Conservation (phyloP, 2,329 filamentous ascomycete genomes). For the Xylariaceae sp. region DNA sequence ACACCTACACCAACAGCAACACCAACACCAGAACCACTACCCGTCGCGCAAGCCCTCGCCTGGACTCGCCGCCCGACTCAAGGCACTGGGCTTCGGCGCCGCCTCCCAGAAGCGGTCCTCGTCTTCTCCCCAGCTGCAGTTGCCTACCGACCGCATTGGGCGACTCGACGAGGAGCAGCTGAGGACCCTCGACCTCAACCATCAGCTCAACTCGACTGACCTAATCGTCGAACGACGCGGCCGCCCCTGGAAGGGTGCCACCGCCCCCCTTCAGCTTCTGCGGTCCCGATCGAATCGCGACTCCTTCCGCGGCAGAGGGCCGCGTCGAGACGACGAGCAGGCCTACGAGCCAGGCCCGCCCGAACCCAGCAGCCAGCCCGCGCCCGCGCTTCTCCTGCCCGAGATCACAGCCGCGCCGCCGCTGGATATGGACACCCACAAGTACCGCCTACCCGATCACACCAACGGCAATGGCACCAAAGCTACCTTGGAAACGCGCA, state of each 20-base stretch:
- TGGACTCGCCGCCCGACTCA: conserved; percentile 56
- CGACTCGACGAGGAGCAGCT: conserved; percentile 65
- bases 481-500: conserved; percentile 48
- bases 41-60: conserved; percentile 52
- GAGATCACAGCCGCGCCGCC: conserved; percentile 44
- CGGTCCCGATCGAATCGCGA: conserved; percentile 25
- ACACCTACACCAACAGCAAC: conserved; percentile 13
- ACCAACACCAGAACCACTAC: conserved; percentile 17
- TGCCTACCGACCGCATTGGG: conserved; percentile 48
- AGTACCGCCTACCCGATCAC: conserved; percentile 67
- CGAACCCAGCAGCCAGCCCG: conserved; percentile 6
- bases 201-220: conserved; percentile 46
- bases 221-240: conserved; percentile 56
- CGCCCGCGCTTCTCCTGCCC: conserved; percentile 35
- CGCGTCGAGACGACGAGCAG: conserved; percentile 12
- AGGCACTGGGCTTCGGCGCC: conserved; percentile 54
- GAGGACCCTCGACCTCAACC: conserved; percentile 59
- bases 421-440: conserved; percentile 62
- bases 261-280: conserved; percentile 38
- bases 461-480: conserved; percentile 61
- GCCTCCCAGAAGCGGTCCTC: conserved; percentile 27
- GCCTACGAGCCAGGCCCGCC: conserved; percentile 7
- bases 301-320: conserved; percentile 12
- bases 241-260: conserved; percentile 64
- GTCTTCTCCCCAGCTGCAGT: conserved; percentile 22